Percentiles rank a stretch among this genome's conserved stretches.
Conservation (phyloP, 441 rosid species). For the Lagerstroemia fauriei region DNA sequence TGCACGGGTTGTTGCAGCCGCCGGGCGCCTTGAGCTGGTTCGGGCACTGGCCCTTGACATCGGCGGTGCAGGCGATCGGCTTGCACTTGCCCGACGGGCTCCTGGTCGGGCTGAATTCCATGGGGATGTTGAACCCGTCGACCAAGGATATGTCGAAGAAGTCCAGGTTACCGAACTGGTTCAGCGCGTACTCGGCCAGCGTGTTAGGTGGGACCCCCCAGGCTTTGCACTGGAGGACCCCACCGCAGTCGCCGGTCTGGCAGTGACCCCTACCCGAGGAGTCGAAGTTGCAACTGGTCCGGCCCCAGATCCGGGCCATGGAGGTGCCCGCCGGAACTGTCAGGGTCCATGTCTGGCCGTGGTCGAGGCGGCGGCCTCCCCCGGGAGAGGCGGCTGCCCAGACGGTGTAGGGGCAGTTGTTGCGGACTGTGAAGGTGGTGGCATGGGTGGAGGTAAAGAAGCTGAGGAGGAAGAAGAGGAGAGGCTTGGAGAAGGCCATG, state of each 20-base stretch:
- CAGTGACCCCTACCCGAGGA: slow-evolving; percentile 45
- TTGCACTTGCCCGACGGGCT: slow-evolving; percentile 20
- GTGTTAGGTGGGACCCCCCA: slow-evolving; percentile 56
- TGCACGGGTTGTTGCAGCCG: slow-evolving; percentile 55
- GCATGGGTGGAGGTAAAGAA: slow-evolving; percentile 34
- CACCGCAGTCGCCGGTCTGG: slow-evolving; percentile 52
- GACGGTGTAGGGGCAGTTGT: slow-evolving; percentile 44
- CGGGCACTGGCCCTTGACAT: slow-evolving; percentile 49
- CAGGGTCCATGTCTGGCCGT: slow-evolving; percentile 46
- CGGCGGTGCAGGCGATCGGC: slow-evolving; percentile 37
- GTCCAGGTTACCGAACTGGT: slow-evolving; percentile 40
- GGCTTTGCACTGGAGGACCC: slow-evolving; percentile 46
- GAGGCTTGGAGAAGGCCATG: not conserved
- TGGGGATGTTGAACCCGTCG: slow-evolving; percentile 66
- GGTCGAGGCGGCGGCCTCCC: slow-evolving; percentile 47
- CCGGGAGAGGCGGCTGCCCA: slow-evolving; percentile 59
- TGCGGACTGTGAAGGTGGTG: slow-evolving; percentile 40
- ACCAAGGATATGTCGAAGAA: slow-evolving; percentile 53
- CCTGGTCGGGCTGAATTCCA: slow-evolving; percentile 42
- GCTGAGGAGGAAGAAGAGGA: slow-evolving; percentile 4
- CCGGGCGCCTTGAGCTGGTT: slow-evolving; percentile 32
- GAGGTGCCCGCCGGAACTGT: slow-evolving; percentile 32
- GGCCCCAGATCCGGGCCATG: slow-evolving; percentile 53
- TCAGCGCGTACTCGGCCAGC: slow-evolving; percentile 49
- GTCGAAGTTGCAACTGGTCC: slow-evolving; percentile 52